phyloP scores from a whole-genome alignment of 1,284 basidiomycete species.

The Lentinula novae-zelandiae region DNA sequence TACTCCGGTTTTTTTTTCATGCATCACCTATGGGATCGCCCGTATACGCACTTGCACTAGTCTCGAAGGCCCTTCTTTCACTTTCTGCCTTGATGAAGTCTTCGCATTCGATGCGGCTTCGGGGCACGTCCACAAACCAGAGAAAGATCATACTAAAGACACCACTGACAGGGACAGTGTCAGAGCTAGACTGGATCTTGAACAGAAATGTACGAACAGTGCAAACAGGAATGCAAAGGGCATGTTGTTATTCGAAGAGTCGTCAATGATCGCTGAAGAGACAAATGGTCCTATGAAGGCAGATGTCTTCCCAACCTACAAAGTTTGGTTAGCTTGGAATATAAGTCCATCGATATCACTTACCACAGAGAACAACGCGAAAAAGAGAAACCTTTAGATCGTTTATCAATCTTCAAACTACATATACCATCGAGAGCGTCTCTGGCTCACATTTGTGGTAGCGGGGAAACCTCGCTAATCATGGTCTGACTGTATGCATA shows the following conservation, averaged over 20 bases:
- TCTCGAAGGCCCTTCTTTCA: conserved; percentile 42
- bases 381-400: conserved; percentile 64
- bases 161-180: conserved; percentile 37
- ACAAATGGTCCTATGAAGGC: conserved; percentile 82
- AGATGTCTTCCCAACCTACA: conserved; percentile 69
- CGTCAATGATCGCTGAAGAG: conserved; percentile 70
- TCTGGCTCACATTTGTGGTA: conserved; percentile 57
- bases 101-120: conserved; percentile 64
- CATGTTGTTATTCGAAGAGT: conserved; percentile 72
- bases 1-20: background rate
- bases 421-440: conserved; percentile 9
- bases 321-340: background rate
- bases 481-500: conserved; percentile 83
- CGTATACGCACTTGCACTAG: conserved; percentile 11
- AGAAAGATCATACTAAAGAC: conserved; percentile 61
- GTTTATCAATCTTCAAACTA: conserved; percentile 4
- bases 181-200: background rate
- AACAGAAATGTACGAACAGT: conserved; percentile 42
- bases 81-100: conserved; percentile 60
- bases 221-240: conserved; percentile 78
- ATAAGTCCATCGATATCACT: conserved; percentile 12
- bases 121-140: conserved; percentile 66
- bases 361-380: conserved; percentile 73
- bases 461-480: conserved; percentile 80
- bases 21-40: conserved; percentile 10